Base-by-base conservation (phyloP, 129 eudicot genomes). In the Flaveria ramosissima region DNA sequence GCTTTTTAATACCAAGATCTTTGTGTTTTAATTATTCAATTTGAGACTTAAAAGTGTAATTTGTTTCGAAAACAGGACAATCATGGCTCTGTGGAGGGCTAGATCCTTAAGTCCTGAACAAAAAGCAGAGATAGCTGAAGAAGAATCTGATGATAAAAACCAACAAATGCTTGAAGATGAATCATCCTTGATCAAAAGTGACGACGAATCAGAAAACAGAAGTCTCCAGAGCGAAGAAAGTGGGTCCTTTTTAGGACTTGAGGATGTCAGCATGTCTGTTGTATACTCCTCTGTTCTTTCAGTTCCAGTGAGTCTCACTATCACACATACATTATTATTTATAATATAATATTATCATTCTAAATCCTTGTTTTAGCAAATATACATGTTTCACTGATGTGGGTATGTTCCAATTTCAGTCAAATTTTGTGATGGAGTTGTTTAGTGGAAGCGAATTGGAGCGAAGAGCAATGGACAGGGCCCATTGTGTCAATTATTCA, bases 21-120 rank as follows among this genome's bases (percentile, higher is more conserved):
- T 56, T 19, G 7, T 20, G 1, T 56, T 11, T 56, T 56, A 2
- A 56, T 17, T 17, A 56, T 56, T 56, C 62, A 56, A 55, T 19
- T 17, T 19, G 62, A 2, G 62, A 32, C 69, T 41, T 48, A 81
- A 63, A 27, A 3, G 6, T 61, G 63, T 73, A 62, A n/a, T 52
- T 12, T 76, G 68, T 50, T 45, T 79, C n/a, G 43, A 76, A 24
- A 73, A 70, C 81, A 94, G 99, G 90, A 94, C 99, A 51, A 89
- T 94, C 76, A 91, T 87, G 96, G 97, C 99, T 56, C 77, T 94
- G 20, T 94, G 99, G 99, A 91, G 83, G 77, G 97, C 97, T 57
- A 86, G 97, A 82, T 78, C 97, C n/a, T 83, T 91, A 85, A 94
- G 88, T 70, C 97, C 96, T 60, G 99, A 94, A 68, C 99, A 94